Conservation (phyloP, 192 early-diverging fungal species). For the Coemansia sp. region DNA sequence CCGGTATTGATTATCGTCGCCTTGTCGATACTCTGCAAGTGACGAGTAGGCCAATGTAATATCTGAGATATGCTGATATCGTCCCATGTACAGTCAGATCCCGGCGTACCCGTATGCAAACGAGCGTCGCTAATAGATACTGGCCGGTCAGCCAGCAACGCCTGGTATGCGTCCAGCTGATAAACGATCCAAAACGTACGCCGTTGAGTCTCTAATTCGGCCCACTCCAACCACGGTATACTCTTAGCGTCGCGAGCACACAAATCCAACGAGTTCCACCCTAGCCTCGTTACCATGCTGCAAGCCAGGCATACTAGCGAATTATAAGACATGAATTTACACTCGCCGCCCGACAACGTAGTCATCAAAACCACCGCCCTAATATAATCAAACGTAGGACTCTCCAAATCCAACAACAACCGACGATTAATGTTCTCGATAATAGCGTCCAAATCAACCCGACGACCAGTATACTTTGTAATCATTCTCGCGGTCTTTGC, state of each 20-base stretch:
- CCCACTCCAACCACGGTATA: conserved; percentile 40
- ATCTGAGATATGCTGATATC: conserved; percentile 49
- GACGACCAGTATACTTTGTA: conserved; percentile 28
- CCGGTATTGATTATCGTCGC: conserved; percentile 22
- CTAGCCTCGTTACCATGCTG: conserved; percentile 47
- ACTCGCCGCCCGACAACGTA: conserved; percentile 37
- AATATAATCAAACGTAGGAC: conserved; percentile 43
- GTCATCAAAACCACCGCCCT: conserved; percentile 46
- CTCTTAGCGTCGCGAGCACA: conserved; percentile 13
- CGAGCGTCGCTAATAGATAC: conserved; percentile 39
- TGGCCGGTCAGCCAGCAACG: conserved; percentile 45
- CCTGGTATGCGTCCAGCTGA: conserved; percentile 53
- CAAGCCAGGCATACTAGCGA: conserved; percentile 49
- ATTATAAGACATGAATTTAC: conserved; percentile 47
- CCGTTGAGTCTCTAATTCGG: conserved; percentile 39
- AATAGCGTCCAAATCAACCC: conserved; percentile 25
- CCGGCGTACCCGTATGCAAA: conserved; percentile 36
- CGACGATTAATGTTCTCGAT: conserved; percentile 27
- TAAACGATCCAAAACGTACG: conserved; percentile 55
- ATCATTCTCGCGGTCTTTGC: conserved; percentile 35
- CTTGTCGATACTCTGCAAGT: conserved; percentile 19
- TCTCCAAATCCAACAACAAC: conserved; percentile 34
- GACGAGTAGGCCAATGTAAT: conserved; percentile 49
- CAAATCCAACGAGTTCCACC: conserved; percentile 52
- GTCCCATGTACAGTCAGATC: conserved; percentile 51